Percentiles rank a stretch among this genome's conserved stretches.
Evolutionary conservation across 2,329 filamentous ascomycete genomes (phyloP).

Genomic region (Alternaria atra): DNA sequence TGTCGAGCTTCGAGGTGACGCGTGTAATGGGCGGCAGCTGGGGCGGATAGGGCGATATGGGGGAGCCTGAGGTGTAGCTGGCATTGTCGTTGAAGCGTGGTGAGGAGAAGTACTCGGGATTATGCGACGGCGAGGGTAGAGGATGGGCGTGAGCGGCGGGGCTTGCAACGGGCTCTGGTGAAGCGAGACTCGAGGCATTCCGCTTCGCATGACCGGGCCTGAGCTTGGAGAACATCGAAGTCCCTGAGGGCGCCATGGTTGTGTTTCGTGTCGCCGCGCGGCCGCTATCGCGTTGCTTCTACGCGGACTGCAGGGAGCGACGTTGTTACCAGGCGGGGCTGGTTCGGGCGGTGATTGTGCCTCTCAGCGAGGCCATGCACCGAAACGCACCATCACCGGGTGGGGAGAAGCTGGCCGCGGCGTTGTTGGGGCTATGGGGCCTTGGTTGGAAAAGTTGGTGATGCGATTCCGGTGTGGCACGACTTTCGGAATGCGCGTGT

Average conservation of each 20-base stretch:
- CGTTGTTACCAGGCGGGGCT: conserved; percentile 7
- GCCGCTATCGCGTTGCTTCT: conserved; percentile 28
- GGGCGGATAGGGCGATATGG: conserved; percentile 51
- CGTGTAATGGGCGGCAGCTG: conserved; percentile 52
- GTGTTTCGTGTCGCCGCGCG: conserved; percentile 23
- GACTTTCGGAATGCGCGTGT: conserved; percentile 19
- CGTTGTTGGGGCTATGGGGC: conserved; percentile 10
- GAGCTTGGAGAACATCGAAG: conserved; percentile 53
- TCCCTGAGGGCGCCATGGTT: conserved; percentile 51
- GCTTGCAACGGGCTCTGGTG: conserved; percentile 43
- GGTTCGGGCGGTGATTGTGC: conserved; percentile 20
- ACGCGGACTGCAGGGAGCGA: conserved; percentile 11
- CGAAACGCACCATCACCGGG: conserved; percentile 38
- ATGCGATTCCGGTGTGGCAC: conserved; percentile 37
- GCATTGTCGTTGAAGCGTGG: conserved; percentile 44
- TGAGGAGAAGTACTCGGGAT: conserved; percentile 41
- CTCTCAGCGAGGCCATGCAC: conserved; percentile 49
- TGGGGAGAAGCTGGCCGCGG: conserved; percentile 12
- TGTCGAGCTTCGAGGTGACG: conserved; percentile 47
- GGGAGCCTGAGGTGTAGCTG: conserved; percentile 43
- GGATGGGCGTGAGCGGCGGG: conserved; percentile 37
- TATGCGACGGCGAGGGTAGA: conserved; percentile 41
- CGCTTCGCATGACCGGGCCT: conserved; percentile 51
- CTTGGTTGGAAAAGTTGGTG: conserved; percentile 16
- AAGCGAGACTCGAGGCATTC: conserved; percentile 47